Evolutionary conservation across 257 asterid genomes (phyloP), one percentile per base, ranked within the genome.

Genomic region (Paraleonurus japonicus): DNA sequence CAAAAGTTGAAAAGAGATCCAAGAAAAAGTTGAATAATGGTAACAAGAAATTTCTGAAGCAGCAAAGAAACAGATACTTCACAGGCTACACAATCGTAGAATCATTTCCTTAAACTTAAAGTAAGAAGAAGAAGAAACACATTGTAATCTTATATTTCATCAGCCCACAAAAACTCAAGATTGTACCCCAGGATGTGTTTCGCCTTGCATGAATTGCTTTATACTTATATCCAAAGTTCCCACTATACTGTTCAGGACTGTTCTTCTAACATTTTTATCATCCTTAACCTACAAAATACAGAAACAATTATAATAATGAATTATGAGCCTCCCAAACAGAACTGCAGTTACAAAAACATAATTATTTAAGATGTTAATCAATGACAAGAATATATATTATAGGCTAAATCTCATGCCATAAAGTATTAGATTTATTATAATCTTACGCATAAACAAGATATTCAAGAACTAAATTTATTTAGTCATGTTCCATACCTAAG

Each of bases 151-250:
- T 72, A 55, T 58, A 26, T 32, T n/a, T 77, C 45, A 73, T 72
- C 62, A 65, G 71, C 70, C 17, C 45, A 69, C 67, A 71, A 58
- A n/a, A 53, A 61, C 15, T 68, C 13, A 28, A 71, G 72, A 69
- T 53, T 67, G 69, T 89, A 92, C 98, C 98, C 89, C 96, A 45
- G 96, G 96, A 84, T 83, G 83, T 26, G 82, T 75, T 85, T 90
- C 98, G 59, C 98, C 92, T 72, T 81, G 94, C 72, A 90, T 74
- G 77, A 87, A 90, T 67, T 83, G 96, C 61, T 90, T 87, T 69
- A 92, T 72, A 74, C 92, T 87, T 20, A 92, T 79, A 85, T 92
- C 98, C 84, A 90, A 79, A 48, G 98, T 92, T 58, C 98, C 98
- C 76, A 92, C 96, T 17, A 88, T 83, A 78, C 97, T 92, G 76